phyloP scores from a whole-genome alignment of 2,329 filamentous ascomycete species.

The Alternaria panax region DNA sequence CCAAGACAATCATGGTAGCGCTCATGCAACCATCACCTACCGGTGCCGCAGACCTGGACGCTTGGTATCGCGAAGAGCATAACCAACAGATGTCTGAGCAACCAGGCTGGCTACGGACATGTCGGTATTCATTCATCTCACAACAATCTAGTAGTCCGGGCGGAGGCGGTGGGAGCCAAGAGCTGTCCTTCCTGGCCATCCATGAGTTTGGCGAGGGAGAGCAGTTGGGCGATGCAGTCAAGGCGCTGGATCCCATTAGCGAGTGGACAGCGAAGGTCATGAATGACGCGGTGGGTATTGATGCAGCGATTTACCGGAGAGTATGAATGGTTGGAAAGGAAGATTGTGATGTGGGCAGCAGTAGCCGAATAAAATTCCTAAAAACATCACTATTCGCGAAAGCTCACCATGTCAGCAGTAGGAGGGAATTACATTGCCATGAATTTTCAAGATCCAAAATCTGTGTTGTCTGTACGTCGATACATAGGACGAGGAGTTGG shows the following conservation, averaged over 20 bases:
- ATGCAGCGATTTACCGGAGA: conserved; percentile 40
- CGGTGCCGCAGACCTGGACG: conserved; percentile 35
- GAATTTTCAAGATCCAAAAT: too few relatives aligned
- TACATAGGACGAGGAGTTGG: too few relatives aligned
- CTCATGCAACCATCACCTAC: conserved; percentile 37
- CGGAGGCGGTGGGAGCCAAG: conserved; percentile 11
- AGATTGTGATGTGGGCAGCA: background rate
- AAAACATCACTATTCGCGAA: background rate
- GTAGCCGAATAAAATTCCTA: background rate
- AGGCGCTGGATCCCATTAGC: conserved; percentile 38
- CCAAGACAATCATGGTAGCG: conserved; percentile 28
- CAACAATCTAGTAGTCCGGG: conserved; percentile 8
- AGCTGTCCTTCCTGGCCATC: conserved; percentile 35
- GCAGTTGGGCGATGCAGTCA: conserved; percentile 36
- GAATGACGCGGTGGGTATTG: conserved; percentile 32
- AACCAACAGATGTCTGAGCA: conserved; percentile 44
- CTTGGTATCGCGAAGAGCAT: conserved; percentile 45
- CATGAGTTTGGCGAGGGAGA: conserved; percentile 42
- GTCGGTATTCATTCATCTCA: conserved; percentile 29
- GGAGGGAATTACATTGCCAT: too few relatives aligned
- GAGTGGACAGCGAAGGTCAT: conserved; percentile 43
- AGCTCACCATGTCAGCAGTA: too few relatives aligned
- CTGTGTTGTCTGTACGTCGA: too few relatives aligned
- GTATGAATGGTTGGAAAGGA: background rate
- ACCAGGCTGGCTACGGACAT: conserved; percentile 37